Base-by-base conservation (phyloP, 2,329 filamentous ascomycete genomes). In the Talaromyces sp. region DNA sequence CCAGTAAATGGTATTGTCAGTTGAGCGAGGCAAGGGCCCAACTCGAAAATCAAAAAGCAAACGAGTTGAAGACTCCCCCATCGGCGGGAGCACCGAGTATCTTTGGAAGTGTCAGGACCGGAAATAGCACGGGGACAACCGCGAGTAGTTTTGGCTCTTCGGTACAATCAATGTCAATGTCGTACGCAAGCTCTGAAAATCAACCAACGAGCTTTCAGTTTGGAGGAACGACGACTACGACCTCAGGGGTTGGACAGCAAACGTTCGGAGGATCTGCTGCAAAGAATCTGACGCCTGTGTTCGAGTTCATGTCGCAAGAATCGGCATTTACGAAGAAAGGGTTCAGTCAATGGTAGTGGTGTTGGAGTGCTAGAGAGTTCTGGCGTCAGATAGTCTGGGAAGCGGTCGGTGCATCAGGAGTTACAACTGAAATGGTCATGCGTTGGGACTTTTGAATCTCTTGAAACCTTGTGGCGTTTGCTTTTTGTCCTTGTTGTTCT, bases 1-100 rank as follows among this genome's bases (percentile, higher is more conserved):
- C 62, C 40, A 58, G 33, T 21, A 50, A 37, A 54, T 64, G 62
- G 62, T 58, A 64, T 31, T 0, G 1, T 16, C 37, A 64, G 16
- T 46, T 64, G 18, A 37, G 48, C 25, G 61, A 63, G 31, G 61
- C 57, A 16, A 60, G 61, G 33, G 18, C 25, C 14, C 35, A 35
- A n/a, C 37, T 55, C 5, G 39, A 55, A 6, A 35, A 8, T n/a
- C 18, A 21, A 23, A 12, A 16, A 46, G 21, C 28, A 39, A 54
- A 11, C 5, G 25, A 46, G 2, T 23, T 11, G 16, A 59, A 18
- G 14, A 60, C 56, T 5, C 56, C 56, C 39, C 44, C 56, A 25
- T 60, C 61, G 12, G 46, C 61, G 4, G 44, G 48, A n/a, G 48
- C 7, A 12, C n/a, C 46, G 9, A 42, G 7, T 21, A 5, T 60